Base-by-base conservation (phyloP, 2,329 filamentous ascomycete species). In the Microcyclosporella mali region DNA sequence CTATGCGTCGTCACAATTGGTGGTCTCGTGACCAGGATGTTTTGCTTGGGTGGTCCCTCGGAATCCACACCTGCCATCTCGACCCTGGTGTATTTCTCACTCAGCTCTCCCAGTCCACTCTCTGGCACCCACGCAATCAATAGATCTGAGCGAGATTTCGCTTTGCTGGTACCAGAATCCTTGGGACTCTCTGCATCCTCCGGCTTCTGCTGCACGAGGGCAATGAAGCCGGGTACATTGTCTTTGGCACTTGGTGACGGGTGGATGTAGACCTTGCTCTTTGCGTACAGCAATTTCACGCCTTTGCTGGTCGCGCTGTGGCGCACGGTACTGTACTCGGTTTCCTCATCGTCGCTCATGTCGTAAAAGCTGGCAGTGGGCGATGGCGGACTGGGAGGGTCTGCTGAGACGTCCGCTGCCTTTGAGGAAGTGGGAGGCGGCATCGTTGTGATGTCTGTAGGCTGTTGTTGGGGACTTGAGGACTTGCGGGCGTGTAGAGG, bases 251-350 rank as follows among this genome's bases (percentile, higher is more conserved):
- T 94, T 1, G 90, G 85, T 1, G 88, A 88, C 1, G 92, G 92
- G 65, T 98, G 92, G 33, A 98, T 83, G 63, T 97, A 98, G 63
- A 98, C 92, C 76, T 97, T 98, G 82, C 88, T 95, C 71, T 98
- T 98, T 15, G 88, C 90, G 59, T 85, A 95, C 11, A 98, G 73
- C 25, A 98, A 73, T 69, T 97, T 98, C 34, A 98, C 92, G 1
- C 90, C 92, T 52, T 79, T 79, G 12, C 33, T 38, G 4, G 27
- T 47, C 32, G 78, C 79, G 3, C 80, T 78, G 60, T 94, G 86
- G 3, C 87, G 84, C 59, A 98, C 88, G 14, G 88, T 97, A 64
- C 94, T 86, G 70, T 98, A 98, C 33, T 86, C 92, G 55, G 84
- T 85, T 67, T 97, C 92, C 51, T 95, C 89, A 60, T 95, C 88